Base-by-base conservation (phyloP, 2,329 filamentous ascomycete genomes). In the Metarhizium guizhouense region DNA sequence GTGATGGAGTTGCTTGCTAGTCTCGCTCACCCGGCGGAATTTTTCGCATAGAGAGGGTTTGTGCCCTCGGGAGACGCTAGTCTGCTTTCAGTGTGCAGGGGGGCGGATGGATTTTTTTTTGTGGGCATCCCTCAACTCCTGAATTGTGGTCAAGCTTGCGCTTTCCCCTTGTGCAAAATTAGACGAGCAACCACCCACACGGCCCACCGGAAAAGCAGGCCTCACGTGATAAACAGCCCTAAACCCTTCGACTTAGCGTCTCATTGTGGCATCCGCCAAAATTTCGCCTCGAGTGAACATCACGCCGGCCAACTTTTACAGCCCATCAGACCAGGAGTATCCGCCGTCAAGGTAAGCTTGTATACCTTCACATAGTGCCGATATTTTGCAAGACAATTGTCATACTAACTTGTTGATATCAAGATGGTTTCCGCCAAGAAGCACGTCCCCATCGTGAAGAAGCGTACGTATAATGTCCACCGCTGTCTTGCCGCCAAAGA, bases 381-480 rank as follows among this genome's bases (percentile, higher is more conserved):
- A 48, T 13, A 36, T 25, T 47, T 7, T 38, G 20, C 18, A 47
- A n/a, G 36, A 40, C 29, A 52, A 57, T 50, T 51, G 49, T 54
- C 60, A 60, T 63, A 60, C 70, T 72, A 64, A 72, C 64, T 60
- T 65, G 57, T 55, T 40, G 57, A 55, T 40, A 49, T 65, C 56
- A 66, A 93, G 92, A 97, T 97, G 94, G 91, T 93, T 84, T 85
- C 92, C 87, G 89, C 93, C 80, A 95, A 95, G 89, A 95, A 95
- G 85, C 94, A 97, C 81, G 86, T 97, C 75, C 87, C 92, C 73
- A 99, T 99, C 85, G 90, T 99, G 75, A 99, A 99, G 90, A 99
- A 99, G 91, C 91, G 91, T 95, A 93, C 74, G 90, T 91, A 72
- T 66, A 32, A 6, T 48, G 45, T 8, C 45, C 20, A 16, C 8